Percentiles rank a stretch among this genome's conserved stretches.
Conservation (phyloP, 805 yeast species). For the Kluyveromyces starmeri region DNA sequence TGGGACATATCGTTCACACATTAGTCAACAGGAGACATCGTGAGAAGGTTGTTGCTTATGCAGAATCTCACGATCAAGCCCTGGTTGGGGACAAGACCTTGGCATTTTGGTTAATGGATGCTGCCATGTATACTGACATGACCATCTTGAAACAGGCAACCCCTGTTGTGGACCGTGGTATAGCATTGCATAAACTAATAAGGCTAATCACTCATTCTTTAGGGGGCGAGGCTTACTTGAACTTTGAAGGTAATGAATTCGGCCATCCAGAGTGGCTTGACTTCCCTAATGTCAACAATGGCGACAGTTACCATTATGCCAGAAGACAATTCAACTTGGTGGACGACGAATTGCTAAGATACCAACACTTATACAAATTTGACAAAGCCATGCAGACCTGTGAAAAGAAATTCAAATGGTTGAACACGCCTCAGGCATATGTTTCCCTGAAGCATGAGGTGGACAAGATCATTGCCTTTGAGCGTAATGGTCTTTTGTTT, state of each 20-base stretch:
- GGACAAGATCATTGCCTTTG: constrained; percentile 84
- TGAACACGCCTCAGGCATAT: constrained; percentile 66
- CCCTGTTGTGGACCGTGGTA: constrained; percentile 77
- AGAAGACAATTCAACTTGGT: constrained; percentile 88
- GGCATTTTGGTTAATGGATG: constrained; percentile 98
- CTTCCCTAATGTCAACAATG: constrained; percentile 86
- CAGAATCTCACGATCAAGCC: constrained; percentile 96
- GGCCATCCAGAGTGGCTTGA: constrained; percentile 99
- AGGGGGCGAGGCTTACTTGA: constrained; percentile 96
- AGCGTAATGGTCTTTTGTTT: constrained; percentile 76
- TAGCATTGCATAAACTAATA: constrained; percentile 85
- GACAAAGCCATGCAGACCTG: constrained; percentile 77
- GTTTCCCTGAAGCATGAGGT: constrained; percentile 80
- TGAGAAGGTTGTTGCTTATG: constrained; percentile 84
- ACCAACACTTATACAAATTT: constrained; percentile 69
- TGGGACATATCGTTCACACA: constrained; percentile 70
- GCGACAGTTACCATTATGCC: constrained; percentile 85
- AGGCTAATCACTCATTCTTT: constrained; percentile 76
- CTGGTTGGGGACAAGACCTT: constrained; percentile 93
- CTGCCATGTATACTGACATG: constrained; percentile 97
- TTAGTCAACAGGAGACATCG: constrained; percentile 81
- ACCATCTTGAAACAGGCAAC: constrained; percentile 64
- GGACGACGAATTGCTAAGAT: constrained; percentile 71
- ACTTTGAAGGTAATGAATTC: constrained; percentile 96
- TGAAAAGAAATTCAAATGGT: constrained; percentile 65